phyloP scores from a whole-genome alignment of 495 filamentous ascomycete species.

The Podospora pseudopauciseta region DNA sequence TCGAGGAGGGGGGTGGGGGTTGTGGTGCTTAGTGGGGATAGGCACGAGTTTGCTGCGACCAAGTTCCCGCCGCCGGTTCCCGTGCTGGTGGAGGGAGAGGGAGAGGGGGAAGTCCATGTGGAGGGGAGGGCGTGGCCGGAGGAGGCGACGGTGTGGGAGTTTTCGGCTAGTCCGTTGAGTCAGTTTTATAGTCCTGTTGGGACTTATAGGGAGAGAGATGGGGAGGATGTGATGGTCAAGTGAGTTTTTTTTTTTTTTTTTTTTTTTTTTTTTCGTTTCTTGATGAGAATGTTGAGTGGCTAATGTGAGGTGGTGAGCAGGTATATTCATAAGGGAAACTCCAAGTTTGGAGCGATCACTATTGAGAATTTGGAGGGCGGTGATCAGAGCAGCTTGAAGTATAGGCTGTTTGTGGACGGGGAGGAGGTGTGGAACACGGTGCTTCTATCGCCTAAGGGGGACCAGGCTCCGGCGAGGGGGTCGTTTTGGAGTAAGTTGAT shows the following conservation, averaged over 20 bases:
- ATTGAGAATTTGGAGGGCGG: conserved; percentile 62
- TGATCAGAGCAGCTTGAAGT: conserved; percentile 65
- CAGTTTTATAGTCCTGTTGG: conserved; percentile 91
- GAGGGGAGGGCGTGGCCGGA: conserved; percentile 51
- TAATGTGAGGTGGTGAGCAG: conserved; percentile 32
- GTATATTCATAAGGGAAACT: conserved; percentile 81
- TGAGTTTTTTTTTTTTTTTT: conserved; percentile 39
- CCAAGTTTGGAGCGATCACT: conserved; percentile 86
- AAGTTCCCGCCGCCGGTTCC: conserved; percentile 67
- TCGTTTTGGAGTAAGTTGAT: conserved; percentile 43
- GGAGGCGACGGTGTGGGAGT: conserved; percentile 71
- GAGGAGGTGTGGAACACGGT: conserved; percentile 70
- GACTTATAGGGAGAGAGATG: conserved; percentile 74
- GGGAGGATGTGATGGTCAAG: conserved; percentile 76
- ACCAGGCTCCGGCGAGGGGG: conserved; percentile 16
- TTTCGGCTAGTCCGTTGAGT: conserved; percentile 79
- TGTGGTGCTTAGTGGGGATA: conserved; percentile 80
- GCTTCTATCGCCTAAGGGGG: conserved; percentile 46
- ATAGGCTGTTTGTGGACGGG: conserved; percentile 79
- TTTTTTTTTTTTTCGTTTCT: no score
- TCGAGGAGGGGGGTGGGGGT: conserved; percentile 69
- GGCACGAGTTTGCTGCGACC: conserved; percentile 94
- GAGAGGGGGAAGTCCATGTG: neutral
- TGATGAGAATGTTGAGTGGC: neutral
- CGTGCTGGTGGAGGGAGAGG: neutral